Conservation (phyloP, 164 flowering plant genomes). For the Platanus orientalis region DNA sequence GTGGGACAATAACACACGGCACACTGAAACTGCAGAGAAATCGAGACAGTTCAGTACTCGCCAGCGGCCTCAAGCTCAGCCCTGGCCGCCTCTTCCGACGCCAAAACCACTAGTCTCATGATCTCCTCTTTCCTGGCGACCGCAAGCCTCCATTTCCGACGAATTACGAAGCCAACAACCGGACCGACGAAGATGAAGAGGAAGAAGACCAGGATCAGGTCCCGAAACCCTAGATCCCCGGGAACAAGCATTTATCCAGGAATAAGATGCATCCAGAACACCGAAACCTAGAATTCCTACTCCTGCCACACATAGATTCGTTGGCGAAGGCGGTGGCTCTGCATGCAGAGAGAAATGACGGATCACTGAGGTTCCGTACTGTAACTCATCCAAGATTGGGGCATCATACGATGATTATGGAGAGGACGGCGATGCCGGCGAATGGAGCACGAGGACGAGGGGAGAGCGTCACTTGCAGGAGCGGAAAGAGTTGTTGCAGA, state of each 20-base stretch:
- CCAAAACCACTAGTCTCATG: constrained; percentile 49
- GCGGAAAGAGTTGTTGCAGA: no score
- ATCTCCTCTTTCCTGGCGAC: constrained; percentile 59
- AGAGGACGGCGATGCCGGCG: no score
- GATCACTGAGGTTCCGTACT: no score
- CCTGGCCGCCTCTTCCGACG: constrained; percentile 60
- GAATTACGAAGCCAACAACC: constrained; percentile 31
- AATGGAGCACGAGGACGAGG: no score
- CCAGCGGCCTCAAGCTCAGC: constrained; percentile 59
- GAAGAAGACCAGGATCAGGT: constrained; percentile 26
- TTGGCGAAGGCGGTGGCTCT: no score
- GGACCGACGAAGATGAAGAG: constrained; percentile 23
- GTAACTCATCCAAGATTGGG: no score
- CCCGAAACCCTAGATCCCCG: constrained; percentile 65
- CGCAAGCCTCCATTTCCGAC: constrained; percentile 57
- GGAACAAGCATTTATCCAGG: constrained; percentile 57
- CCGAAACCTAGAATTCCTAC: neutral
- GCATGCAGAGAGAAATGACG: no score
- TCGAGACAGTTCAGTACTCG: constrained; percentile 18
- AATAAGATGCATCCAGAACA: constrained; percentile 20
- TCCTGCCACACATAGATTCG: no score
- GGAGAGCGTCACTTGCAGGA: no score
- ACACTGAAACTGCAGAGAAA: constrained; percentile 28
- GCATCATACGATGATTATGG: no score
- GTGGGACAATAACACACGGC: constrained; percentile 59